A percentile compares a stretch with the other conserved stretches of the same genome.
Conservation (phyloP, 208 protist genomes). For the Acanthamoeba lugdunensis region DNA sequence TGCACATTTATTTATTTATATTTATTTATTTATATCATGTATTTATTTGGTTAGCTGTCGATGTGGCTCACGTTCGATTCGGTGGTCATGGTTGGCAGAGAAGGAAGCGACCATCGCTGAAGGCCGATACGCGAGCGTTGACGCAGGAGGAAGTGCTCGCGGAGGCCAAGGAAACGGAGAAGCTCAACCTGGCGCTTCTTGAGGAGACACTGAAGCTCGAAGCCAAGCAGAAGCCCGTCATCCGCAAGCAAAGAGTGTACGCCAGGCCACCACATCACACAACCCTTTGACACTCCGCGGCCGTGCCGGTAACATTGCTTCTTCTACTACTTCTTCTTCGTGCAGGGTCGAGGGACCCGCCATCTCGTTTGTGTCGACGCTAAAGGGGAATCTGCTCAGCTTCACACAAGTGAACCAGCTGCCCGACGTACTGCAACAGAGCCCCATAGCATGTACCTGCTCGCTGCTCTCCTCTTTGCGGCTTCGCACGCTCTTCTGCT, state of each 20-base stretch:
- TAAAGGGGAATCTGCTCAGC: constrained; percentile 9
- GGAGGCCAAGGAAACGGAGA: constrained; percentile 61
- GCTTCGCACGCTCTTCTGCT: neutral
- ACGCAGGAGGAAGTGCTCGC: constrained; percentile 67
- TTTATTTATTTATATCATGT: too few relatives aligned
- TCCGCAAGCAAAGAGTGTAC: constrained; percentile 43
- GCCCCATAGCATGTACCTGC: constrained; percentile 12
- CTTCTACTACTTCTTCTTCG: neutral
- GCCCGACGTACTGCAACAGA: neutral
- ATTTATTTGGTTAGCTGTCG: too few relatives aligned
- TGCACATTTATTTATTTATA: too few relatives aligned
- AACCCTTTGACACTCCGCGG: too few relatives aligned
- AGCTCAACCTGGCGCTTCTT: constrained; percentile 28
- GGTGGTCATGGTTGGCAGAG: neutral
- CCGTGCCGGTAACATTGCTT: too few relatives aligned
- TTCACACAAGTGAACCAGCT: constrained; percentile 33
- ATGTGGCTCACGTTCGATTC: neutral
- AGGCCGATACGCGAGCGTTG: constrained; percentile 5
- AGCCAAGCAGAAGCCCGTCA: constrained; percentile 48
- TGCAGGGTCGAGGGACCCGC: constrained; percentile 6
- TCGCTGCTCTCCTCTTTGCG: too few relatives aligned
- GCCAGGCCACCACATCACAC: too few relatives aligned
- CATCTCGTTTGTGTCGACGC: constrained; percentile 11
- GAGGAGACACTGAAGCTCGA: constrained; percentile 42
- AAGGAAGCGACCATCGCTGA: constrained; percentile 9